phyloP scores from a whole-genome alignment of 2,329 filamentous ascomycete genomes.

The Remersonia thermophila region DNA sequence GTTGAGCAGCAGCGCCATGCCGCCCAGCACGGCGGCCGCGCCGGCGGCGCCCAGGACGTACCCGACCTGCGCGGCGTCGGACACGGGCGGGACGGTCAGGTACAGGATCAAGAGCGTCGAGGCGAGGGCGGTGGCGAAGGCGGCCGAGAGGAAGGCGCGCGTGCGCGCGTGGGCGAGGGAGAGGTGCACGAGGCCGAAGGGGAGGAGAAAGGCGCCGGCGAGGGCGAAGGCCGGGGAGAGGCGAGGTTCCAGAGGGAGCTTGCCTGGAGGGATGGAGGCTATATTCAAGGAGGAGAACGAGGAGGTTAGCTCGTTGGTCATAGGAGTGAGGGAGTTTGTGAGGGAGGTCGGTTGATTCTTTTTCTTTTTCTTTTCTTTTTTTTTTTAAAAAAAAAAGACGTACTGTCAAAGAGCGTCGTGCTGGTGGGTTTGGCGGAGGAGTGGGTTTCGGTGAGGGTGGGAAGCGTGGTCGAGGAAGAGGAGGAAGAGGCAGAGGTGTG shows the following conservation, averaged over 20 bases:
- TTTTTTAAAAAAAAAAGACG: too few relatives aligned
- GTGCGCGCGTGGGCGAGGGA: conserved; percentile 69
- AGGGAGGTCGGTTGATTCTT: too few relatives aligned
- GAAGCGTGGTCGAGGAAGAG: too few relatives aligned
- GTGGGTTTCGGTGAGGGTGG: too few relatives aligned
- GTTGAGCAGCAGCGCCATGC: conserved; percentile 56
- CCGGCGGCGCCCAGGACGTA: conserved; percentile 70
- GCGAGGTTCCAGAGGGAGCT: conserved; percentile 58
- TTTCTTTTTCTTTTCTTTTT: too few relatives aligned
- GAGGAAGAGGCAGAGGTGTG: too few relatives aligned
- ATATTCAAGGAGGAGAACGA: too few relatives aligned
- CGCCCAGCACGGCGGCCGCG: conserved; percentile 64
- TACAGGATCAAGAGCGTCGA: conserved; percentile 78
- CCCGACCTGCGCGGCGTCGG: conserved; percentile 65
- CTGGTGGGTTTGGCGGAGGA: too few relatives aligned
- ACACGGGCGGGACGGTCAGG: conserved; percentile 70
- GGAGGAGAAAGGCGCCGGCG: conserved; percentile 62
- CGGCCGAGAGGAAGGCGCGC: conserved; percentile 69
- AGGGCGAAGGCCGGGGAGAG: conserved; percentile 76
- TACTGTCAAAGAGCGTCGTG: too few relatives aligned
- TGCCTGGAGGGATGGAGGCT: conserved; percentile 29
- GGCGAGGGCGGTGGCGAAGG: conserved; percentile 58
- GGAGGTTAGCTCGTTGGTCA: conserved; percentile 25
- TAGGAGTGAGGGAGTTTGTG: too few relatives aligned
- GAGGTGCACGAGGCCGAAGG: conserved; percentile 57